Evolutionary conservation across 2,329 filamentous ascomycete species (phyloP).

Genomic region (Coniochaeta prunicola): DNA sequence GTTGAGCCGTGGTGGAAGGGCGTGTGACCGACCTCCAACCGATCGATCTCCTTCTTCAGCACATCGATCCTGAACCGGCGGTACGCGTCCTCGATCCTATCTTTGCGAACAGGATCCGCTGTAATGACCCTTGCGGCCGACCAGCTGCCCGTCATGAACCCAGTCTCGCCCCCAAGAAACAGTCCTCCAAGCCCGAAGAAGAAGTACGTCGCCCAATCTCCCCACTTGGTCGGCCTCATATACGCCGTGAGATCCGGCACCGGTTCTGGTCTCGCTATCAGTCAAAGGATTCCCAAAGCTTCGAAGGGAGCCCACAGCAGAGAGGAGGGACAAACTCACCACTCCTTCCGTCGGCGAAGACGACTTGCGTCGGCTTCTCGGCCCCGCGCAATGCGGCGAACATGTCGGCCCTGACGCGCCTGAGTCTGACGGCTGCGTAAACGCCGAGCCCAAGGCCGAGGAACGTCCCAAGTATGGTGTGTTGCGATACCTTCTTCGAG

Average conservation of each 20-base stretch:
- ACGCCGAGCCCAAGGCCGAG: slow-evolving; percentile 53
- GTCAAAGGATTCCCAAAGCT: too few species aligned
- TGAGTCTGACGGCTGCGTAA: slow-evolving; percentile 48
- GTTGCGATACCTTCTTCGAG: slow-evolving; percentile 43
- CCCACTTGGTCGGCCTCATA: slow-evolving; percentile 46
- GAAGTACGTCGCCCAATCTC: slow-evolving; percentile 56
- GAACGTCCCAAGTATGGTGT: slow-evolving; percentile 51
- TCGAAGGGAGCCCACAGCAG: too few species aligned
- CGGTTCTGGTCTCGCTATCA: slow-evolving; percentile 32
- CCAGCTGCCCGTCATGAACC: slow-evolving; percentile 49
- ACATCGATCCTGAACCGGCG: slow-evolving; percentile 55
- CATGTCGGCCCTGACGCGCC: slow-evolving; percentile 46
- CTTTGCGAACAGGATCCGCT: slow-evolving; percentile 42
- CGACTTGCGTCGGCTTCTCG: slow-evolving; percentile 54
- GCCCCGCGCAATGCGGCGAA: slow-evolving; percentile 54
- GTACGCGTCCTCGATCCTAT: slow-evolving; percentile 57
- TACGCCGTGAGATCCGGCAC: slow-evolving; percentile 54
- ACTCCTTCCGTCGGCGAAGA: slow-evolving; percentile 53
- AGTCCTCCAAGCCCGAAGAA: slow-evolving; percentile 55
- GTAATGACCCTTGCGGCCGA: slow-evolving; percentile 46
- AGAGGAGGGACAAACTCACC: slow-evolving; percentile 26
- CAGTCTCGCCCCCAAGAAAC: slow-evolving; percentile 58
- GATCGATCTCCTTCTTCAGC: slow-evolving; percentile 50
- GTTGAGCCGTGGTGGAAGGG: background rate
- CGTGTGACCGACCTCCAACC: slow-evolving; percentile 33